Base-by-base conservation (phyloP, 2,329 filamentous ascomycete genomes). In the Oidium heveae region DNA sequence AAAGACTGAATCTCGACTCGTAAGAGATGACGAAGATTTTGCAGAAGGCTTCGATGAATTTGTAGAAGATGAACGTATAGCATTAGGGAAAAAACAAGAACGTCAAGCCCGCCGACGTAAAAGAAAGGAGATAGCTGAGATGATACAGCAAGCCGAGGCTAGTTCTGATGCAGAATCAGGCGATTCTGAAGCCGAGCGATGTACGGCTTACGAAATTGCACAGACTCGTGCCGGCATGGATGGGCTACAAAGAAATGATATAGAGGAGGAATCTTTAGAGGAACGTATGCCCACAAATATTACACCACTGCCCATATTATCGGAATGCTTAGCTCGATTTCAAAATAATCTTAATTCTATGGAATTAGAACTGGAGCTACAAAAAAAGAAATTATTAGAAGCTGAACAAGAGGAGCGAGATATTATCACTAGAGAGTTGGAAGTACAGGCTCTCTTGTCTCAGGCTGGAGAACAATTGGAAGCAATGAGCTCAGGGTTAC, bases 11-110 rank as follows among this genome's bases (percentile, higher is more conserved):
- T 84, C 82, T 6, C 76, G 89, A 1, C 74, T 96, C 1, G 75
- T 87, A 6, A 76, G 74, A 44, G 87, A 95, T 36, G 89, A 96
- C 61, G 89, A 96, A 64, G 86, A 96, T 63, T 75, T 95, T 0
- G 85, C 84, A 39, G 91, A 96, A 68, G 88, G 87, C 0, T 96
- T 94, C 61, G 89, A 96, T 57, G 82, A 89, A 55, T 94, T 85
- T 61, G 85, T 91, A 9, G 84, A 91, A 43, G 86, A 94, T 63
- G 86, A 84, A 9, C 77, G 78, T 8, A 76, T 95, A 10, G 77
- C 84, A 1, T 72, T 95, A 0, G 86, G 87, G 36, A 79, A 75
- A 58, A 84, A 83, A 57, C 86, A 86, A 0, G 85, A 91, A 67
- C 77, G 76, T 20, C 84, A 86, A 60, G 81, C 77, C 0, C 71